Conservation (phyloP, 164 flowering plant genomes). For the Hamamelis virginiana region DNA sequence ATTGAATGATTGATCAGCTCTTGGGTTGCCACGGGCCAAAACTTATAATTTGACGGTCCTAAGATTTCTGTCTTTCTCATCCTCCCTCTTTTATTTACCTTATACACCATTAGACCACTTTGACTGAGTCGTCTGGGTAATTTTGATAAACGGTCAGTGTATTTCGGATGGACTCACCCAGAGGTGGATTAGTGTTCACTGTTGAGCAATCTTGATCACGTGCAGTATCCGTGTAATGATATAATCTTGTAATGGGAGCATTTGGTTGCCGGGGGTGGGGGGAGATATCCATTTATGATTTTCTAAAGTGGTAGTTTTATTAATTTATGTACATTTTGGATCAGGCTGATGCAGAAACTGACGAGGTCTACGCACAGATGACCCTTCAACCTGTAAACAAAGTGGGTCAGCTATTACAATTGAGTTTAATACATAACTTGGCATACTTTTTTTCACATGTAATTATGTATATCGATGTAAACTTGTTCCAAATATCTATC, state of each 20-base stretch:
- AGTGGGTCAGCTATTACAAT: slow-evolving; percentile 45
- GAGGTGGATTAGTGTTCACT: not conserved
- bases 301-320: not conserved
- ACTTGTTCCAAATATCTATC: slow-evolving; percentile 5
- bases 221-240: not conserved
- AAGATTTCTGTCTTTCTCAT: no score
- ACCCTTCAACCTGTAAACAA: slow-evolving; percentile 93
- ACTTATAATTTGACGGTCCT: no score
- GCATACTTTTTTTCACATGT: not conserved
- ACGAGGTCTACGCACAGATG: slow-evolving; percentile 98
- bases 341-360: slow-evolving; percentile 95
- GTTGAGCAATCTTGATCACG: not conserved
- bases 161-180: no score
- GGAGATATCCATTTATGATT: not conserved
- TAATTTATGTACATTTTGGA: slow-evolving; percentile 9
- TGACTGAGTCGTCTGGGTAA: no score
- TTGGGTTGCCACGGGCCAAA: not conserved
- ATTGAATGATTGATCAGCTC: not conserved
- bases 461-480: not conserved
- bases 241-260: not conserved
- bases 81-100: not conserved
- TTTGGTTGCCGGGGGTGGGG: not conserved
- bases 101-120: not conserved
- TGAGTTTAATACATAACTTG: not conserved
- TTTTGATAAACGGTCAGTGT: no score